Base-by-base conservation (phyloP, 805 yeast species). In the Suhomyces sp. region DNA sequence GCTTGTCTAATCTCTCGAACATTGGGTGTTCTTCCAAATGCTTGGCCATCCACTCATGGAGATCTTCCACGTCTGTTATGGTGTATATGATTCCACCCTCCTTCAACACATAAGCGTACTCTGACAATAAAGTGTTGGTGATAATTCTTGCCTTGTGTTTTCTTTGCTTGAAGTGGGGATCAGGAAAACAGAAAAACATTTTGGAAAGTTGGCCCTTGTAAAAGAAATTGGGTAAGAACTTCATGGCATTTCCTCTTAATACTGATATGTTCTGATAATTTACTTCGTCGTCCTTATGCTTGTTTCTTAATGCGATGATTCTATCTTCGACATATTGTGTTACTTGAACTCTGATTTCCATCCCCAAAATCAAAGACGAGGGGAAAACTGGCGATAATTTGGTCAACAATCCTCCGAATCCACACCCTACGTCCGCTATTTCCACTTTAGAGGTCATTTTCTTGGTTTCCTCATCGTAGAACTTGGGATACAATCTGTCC, bases 151-250 rank as follows among this genome's bases (percentile, higher is more conserved):
- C 97, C 78, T 94, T 94, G 72, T 94, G 99, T 67, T 94, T 94
- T 65, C 98, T 80, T 70, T 90, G 96, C 68, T 94, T 94, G 78
- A 94, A 94, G 69, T 94, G 99, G 6, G 99, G 99, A 70, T 94
- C 99, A n/a, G 99, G 99, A 80, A 94, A 94, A 69, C 99, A 94
- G 75, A 94, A 94, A 73, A 94, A 94, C 81, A 94, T 89, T 76
- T 93, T 94, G 31, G 86, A 82, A 48, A 92, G 73, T 66, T 91
- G 97, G 6, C 84, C 84, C 68, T 86, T 86, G 52, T 78, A 75
- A 73, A 94, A 94, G 68, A 94, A 94, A 68, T 94, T 94, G 20
- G 99, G 98, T 56, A 91, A 72, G 64, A 94, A 94, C 70, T 94
- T 94, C 99, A 94, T 94, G 33, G 98, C 94, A 65, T 94, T 94